These are phyloP conservation scores for Schrenkiella parvula DNA, from an alignment of 345 rosid species.

Conservation along the genomic window DNA sequence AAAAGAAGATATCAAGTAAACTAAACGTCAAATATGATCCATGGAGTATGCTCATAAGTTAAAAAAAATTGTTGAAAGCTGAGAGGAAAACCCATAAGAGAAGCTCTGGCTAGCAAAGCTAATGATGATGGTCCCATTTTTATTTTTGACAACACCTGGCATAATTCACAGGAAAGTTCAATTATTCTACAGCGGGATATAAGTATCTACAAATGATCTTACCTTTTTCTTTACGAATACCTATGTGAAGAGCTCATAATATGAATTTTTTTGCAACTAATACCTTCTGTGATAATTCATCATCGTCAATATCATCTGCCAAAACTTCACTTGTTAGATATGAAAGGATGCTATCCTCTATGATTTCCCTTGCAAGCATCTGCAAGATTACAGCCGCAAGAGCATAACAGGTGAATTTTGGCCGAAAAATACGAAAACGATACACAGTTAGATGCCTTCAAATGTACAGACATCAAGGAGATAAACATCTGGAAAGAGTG, in stretches of 20 bases:
- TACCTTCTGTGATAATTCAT: slow-evolving; percentile 54
- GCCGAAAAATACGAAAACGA: not conserved
- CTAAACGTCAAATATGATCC: slow-evolving; percentile 8
- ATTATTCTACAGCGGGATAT: slow-evolving; percentile 9
- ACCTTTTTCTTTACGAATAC: not conserved
- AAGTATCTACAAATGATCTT: not conserved
- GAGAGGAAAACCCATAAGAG: slow-evolving; percentile 67
- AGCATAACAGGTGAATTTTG: not conserved
- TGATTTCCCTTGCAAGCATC: slow-evolving; percentile 91
- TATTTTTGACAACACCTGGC: slow-evolving; percentile 70
- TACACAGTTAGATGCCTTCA: slow-evolving; percentile 17
- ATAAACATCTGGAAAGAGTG: not conserved
- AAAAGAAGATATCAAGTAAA: slow-evolving; percentile 16
- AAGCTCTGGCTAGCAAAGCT: slow-evolving; percentile 76
- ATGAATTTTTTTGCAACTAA: not conserved
- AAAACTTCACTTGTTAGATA: slow-evolving; percentile 64
- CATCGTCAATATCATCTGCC: slow-evolving; percentile 43
- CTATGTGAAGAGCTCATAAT: not conserved
- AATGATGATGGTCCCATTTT: slow-evolving; percentile 75
- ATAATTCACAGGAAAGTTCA: slow-evolving; percentile 8
- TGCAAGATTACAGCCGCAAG: slow-evolving; percentile 25
- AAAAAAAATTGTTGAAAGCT: slow-evolving; percentile 6
- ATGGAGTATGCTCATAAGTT: not conserved
- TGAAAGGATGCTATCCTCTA: slow-evolving; percentile 75
- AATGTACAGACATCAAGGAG: not conserved